These are phyloP conservation scores for Starmerella bombicola DNA, from an alignment of 805 yeast species.

Conservation along the genomic window DNA sequence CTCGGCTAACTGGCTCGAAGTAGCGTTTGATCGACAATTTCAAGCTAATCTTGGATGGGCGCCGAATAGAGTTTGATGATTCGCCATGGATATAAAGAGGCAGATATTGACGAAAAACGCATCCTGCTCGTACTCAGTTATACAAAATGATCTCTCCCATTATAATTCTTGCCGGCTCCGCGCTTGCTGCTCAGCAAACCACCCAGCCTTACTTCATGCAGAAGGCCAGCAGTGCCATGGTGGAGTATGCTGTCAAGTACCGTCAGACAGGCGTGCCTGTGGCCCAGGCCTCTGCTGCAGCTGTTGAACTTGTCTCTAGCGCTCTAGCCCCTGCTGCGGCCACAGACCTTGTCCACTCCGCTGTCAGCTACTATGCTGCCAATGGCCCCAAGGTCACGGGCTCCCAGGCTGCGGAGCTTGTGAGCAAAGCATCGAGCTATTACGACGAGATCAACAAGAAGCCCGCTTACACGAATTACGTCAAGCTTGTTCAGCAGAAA, in stretches of 20 bases:
- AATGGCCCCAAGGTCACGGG: constrained; percentile 16
- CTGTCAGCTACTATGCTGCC: constrained; percentile 15
- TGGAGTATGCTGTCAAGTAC: constrained; percentile 17
- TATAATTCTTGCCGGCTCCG: constrained; percentile 8
- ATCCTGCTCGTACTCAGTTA: no score
- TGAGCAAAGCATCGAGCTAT: constrained; percentile 18
- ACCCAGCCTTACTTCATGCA: constrained; percentile 17
- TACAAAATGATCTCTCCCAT: constrained; percentile 10
- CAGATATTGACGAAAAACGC: no score
- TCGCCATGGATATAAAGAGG: no score
- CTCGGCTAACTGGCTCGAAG: no score
- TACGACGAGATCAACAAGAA: constrained; percentile 17
- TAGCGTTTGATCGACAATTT: no score
- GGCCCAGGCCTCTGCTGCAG: constrained; percentile 17
- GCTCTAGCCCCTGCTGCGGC: constrained; percentile 19
- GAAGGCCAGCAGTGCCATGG: constrained; percentile 17
- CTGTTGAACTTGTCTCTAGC: constrained; percentile 14
- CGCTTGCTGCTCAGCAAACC: constrained; percentile 4
- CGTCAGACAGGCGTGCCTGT: constrained; percentile 15
- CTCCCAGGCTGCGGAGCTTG: constrained; percentile 14
- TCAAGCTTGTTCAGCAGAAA: constrained; percentile 12
- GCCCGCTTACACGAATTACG: constrained; percentile 18
- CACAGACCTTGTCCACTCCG: constrained; percentile 15
- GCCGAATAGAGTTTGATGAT: no score
- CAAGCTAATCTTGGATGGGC: no score